Evolutionary conservation across 2,329 filamentous ascomycete species (phyloP).

Genomic region (Cercospora sojina): DNA sequence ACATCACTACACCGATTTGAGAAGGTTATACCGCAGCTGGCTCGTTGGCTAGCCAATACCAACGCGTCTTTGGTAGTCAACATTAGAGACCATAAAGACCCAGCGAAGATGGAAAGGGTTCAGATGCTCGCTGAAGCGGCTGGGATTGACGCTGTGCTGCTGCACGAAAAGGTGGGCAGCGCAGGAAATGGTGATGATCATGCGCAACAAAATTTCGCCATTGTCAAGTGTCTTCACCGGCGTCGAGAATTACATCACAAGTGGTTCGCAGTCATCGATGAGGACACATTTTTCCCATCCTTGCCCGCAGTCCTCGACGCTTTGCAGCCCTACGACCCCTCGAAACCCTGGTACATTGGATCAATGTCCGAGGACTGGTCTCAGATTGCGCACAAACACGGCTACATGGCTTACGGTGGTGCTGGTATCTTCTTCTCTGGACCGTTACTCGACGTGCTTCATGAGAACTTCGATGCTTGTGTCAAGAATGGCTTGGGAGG

Average conservation of each 20-base stretch:
- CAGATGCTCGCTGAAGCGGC: not conserved
- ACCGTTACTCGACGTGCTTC: constrained; percentile 13
- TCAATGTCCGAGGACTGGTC: constrained; percentile 16
- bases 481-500: not conserved
- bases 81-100: not conserved
- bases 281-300: constrained; percentile 26
- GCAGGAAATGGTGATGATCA: not conserved
- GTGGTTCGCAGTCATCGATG: constrained; percentile 25
- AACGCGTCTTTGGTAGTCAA: constrained; percentile 1
- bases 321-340: constrained; percentile 15
- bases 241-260: not conserved
- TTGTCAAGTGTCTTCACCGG: not conserved
- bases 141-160: not conserved
- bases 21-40: not conserved
- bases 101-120: not conserved
- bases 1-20: not conserved
- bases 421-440: constrained; percentile 20
- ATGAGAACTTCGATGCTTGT: constrained; percentile 15
- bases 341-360: constrained; percentile 18
- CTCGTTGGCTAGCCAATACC: constrained; percentile 5
- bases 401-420: constrained; percentile 23
- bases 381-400: constrained; percentile 10
- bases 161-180: not conserved
- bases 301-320: constrained; percentile 12
- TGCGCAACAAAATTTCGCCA: constrained; percentile 6